Percentiles rank a stretch among this genome's conserved stretches.
Conservation (phyloP, 1,284 basidiomycete genomes). For the Mycena sp. region DNA sequence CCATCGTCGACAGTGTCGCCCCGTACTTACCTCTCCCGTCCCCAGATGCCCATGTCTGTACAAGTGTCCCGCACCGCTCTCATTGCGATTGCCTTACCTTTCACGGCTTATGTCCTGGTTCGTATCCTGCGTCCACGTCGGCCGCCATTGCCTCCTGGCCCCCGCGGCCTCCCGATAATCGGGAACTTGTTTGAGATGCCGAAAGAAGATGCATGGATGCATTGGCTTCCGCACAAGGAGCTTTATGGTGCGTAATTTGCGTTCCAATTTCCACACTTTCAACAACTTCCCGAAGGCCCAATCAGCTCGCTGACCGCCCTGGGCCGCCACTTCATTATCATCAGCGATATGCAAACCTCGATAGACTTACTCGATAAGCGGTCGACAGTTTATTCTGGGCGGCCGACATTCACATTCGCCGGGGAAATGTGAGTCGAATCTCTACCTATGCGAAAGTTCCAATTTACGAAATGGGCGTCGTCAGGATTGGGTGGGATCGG, state of each 20-base stretch:
- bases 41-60: slow-evolving; percentile 12
- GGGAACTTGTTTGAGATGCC: slow-evolving; percentile 33
- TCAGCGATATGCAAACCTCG: slow-evolving; percentile 39
- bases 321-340: slow-evolving; percentile 37
- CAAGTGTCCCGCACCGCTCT: slow-evolving; percentile 5
- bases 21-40: background rate
- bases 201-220: slow-evolving; percentile 30
- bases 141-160: slow-evolving; percentile 29
- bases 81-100: slow-evolving; percentile 14
- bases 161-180: slow-evolving; percentile 33
- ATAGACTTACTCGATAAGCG: slow-evolving; percentile 41
- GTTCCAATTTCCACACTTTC: background rate
- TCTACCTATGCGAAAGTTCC: background rate
- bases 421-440: slow-evolving; percentile 31
- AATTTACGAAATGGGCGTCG: background rate
- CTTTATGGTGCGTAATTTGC: slow-evolving; percentile 28
- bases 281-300: slow-evolving; percentile 27
- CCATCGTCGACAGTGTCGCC: background rate
- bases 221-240: slow-evolving; percentile 31
- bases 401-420: slow-evolving; percentile 38
- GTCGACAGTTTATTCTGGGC: slow-evolving; percentile 37
- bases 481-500: slow-evolving; percentile 41
- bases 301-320: slow-evolving; percentile 37
- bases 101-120: slow-evolving; percentile 10
- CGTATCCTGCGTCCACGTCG: slow-evolving; percentile 12